Percentiles rank a stretch among this genome's conserved stretches.
These are phyloP conservation scores for Gyromitra esculenta DNA, from an alignment of 2,329 filamentous ascomycete species.

Conservation along the genomic window DNA sequence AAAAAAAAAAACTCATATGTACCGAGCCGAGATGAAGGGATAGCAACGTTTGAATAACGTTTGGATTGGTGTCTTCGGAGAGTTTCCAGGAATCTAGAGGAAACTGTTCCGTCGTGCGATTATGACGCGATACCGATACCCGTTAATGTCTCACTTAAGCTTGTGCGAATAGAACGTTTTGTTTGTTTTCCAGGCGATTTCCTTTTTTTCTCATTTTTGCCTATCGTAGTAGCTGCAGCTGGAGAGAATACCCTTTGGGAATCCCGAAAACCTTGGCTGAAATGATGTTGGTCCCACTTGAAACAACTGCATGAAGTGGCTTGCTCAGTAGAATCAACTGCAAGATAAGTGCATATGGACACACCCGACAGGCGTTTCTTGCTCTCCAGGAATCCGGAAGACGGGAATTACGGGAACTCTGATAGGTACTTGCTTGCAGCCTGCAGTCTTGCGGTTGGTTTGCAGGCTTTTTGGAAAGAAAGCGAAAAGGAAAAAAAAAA, in stretches of 20 bases:
- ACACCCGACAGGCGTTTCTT: slow-evolving; percentile 32
- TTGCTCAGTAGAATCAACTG: slow-evolving; percentile 28
- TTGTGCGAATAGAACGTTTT: slow-evolving; percentile 30
- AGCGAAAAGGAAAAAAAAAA: background rate
- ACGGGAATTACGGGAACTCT: slow-evolving; percentile 48
- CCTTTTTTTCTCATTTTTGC: slow-evolving; percentile 1
- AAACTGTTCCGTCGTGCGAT: slow-evolving; percentile 31
- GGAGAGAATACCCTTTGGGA: slow-evolving; percentile 8
- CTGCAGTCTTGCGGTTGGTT: slow-evolving; percentile 16
- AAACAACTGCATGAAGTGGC: slow-evolving; percentile 32
- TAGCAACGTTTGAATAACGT: slow-evolving; percentile 46
- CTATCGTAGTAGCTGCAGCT: slow-evolving; percentile 18
- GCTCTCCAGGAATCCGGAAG: slow-evolving; percentile 48
- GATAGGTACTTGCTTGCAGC: slow-evolving; percentile 35
- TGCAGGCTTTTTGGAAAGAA: slow-evolving; percentile 1
- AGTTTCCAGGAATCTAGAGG: slow-evolving; percentile 34
- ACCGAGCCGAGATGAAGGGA: slow-evolving; percentile 48
- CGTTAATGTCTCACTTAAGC: slow-evolving; percentile 48
- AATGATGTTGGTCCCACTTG: slow-evolving; percentile 25
- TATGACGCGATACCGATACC: slow-evolving; percentile 48
- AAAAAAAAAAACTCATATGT: slow-evolving; percentile 24
- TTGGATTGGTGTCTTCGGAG: slow-evolving; percentile 35
- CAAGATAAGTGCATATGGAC: slow-evolving; percentile 14
- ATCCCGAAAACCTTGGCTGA: slow-evolving; percentile 25
- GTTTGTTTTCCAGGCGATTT: slow-evolving; percentile 40